Conservation (phyloP, 2,329 filamentous ascomycete genomes). For the Penicillium brasilianum region DNA sequence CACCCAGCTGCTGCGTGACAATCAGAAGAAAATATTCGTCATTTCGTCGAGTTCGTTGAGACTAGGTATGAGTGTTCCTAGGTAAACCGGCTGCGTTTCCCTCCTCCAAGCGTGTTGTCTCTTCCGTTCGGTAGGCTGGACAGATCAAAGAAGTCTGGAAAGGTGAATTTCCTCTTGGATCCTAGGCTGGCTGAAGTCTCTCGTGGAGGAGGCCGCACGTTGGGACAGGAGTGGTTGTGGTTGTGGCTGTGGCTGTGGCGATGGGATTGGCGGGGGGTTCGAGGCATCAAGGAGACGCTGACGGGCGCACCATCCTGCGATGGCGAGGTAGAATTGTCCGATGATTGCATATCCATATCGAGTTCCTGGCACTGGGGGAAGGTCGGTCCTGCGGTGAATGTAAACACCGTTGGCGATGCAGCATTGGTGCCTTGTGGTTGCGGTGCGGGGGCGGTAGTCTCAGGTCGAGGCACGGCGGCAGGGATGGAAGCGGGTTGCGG, state of each 20-base stretch:
- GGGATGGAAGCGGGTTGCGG: conserved; percentile 36
- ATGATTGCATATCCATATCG: conserved; percentile 51
- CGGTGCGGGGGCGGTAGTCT: conserved; percentile 24
- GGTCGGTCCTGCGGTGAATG: conserved; percentile 50
- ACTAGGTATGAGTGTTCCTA: conserved; percentile 30
- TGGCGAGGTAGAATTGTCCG: conserved; percentile 40
- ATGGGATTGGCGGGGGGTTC: conserved; percentile 46
- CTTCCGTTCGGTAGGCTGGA: conserved; percentile 50
- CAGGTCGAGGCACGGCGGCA: conserved; percentile 29
- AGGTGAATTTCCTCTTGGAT: conserved; percentile 54
- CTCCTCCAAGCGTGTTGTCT: conserved; percentile 52
- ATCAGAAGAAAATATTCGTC: conserved; percentile 42
- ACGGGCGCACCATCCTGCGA: conserved; percentile 44
- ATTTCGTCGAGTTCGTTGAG: conserved; percentile 38
- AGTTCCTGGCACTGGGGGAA: conserved; percentile 44
- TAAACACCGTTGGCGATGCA: conserved; percentile 46
- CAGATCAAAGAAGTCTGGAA: conserved; percentile 57
- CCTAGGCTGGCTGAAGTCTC: conserved; percentile 48
- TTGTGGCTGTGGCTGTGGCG: conserved; percentile 46
- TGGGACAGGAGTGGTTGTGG: conserved; percentile 40
- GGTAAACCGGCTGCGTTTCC: conserved; percentile 54
- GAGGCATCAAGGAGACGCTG: conserved; percentile 50
- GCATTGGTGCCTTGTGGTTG: conserved; percentile 33
- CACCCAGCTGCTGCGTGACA: conserved; percentile 39
- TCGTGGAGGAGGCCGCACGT: conserved; percentile 43